phyloP scores from a whole-genome alignment of 352 stramenopile species.

The Labyrinthula sp. region DNA sequence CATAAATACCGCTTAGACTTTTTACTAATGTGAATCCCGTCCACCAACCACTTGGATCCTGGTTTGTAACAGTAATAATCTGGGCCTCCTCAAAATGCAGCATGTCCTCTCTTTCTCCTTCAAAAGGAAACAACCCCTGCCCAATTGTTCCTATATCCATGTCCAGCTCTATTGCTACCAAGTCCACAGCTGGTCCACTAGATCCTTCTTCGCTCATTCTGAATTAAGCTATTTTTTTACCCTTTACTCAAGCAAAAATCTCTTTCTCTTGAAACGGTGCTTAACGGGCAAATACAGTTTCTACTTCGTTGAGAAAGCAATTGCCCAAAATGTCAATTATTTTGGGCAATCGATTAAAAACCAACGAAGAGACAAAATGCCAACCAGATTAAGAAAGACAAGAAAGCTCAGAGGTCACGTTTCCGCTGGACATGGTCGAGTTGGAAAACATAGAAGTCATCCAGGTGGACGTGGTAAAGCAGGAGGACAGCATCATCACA shows the following conservation, averaged over 20 bases:
- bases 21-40: too few relatives aligned
- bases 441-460: slow-evolving; percentile 99
- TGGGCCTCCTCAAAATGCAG: slow-evolving; percentile 22
- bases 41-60: slow-evolving; percentile 26
- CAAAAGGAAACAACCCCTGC: slow-evolving; percentile 18
- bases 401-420: slow-evolving; percentile 99
- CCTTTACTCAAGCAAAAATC: too few relatives aligned
- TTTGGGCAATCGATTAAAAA: too few relatives aligned
- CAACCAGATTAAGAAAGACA: slow-evolving; percentile 61
- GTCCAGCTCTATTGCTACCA: background rate
- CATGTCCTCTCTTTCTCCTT: slow-evolving; percentile 9
- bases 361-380: slow-evolving; percentile 23
- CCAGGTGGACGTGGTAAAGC: slow-evolving; percentile 99
- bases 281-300: too few relatives aligned
- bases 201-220: too few relatives aligned
- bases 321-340: too few relatives aligned
- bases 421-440: slow-evolving; percentile 91
- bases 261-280: too few relatives aligned
- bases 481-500: slow-evolving; percentile 98
- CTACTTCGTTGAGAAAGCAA: too few relatives aligned
- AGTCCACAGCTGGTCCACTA: background rate
- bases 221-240: too few relatives aligned
- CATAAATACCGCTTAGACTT: too few relatives aligned
- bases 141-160: slow-evolving; percentile 8
- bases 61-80: slow-evolving; percentile 19